Percentiles rank a stretch among this genome's conserved stretches.
Evolutionary conservation across 192 early-diverging fungal species (phyloP).

Genomic region (Mortierella claussenii): DNA sequence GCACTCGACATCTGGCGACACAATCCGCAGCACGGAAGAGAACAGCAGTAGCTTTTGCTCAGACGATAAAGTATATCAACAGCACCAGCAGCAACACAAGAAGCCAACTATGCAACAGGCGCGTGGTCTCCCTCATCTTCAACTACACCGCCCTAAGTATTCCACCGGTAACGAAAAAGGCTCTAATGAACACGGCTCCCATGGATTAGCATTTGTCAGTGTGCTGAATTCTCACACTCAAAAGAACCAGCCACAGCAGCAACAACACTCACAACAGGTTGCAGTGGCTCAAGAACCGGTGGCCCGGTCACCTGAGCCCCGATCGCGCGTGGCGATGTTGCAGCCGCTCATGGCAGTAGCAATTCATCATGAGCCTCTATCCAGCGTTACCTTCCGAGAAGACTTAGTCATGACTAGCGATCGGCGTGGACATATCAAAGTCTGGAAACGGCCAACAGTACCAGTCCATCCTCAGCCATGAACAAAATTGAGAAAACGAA

Average conservation of each 20-base stretch:
- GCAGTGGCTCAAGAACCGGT: conserved; percentile 1
- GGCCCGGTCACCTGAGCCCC: conserved; percentile 46
- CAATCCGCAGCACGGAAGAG: too few species aligned
- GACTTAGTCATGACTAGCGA: conserved; percentile 81
- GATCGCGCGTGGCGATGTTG: conserved; percentile 71
- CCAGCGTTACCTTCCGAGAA: conserved; percentile 71
- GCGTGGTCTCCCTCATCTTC: conserved; percentile 18
- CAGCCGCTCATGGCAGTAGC: conserved; percentile 73
- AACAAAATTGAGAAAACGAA: too few species aligned
- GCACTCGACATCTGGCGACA: too few species aligned
- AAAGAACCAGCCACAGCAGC: conserved; percentile 11
- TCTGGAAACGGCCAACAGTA: conserved; percentile 86
- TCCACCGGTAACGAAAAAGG: neutral
- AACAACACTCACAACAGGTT: neutral
- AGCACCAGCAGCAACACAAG: neutral
- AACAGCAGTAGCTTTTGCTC: too few species aligned
- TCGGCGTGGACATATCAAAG: conserved; percentile 71
- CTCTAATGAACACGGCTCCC: neutral
- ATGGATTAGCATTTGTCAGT: neutral
- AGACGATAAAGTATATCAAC: too few species aligned
- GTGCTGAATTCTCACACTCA: neutral
- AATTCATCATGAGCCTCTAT: conserved; percentile 72
- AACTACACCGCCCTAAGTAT: too few species aligned
- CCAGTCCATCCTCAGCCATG: too few species aligned
- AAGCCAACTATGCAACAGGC: conserved; percentile 16